phyloP scores from a whole-genome alignment of 768 basidiomycete species.

The Tulasnella sp. region DNA sequence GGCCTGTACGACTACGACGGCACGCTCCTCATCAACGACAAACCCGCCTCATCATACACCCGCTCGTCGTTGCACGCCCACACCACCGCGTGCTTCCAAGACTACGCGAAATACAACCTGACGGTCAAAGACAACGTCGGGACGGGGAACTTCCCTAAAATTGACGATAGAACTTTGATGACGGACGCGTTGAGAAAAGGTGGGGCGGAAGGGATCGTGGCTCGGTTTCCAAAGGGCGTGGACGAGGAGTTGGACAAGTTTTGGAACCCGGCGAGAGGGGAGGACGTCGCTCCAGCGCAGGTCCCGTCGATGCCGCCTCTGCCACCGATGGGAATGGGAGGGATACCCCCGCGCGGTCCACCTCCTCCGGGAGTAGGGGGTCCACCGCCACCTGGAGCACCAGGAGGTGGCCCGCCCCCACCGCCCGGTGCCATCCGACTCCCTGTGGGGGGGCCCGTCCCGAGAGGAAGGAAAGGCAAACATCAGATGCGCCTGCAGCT shows the following conservation, averaged over 20 bases:
- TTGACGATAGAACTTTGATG: constrained; percentile 45
- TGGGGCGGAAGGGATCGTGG: constrained; percentile 54
- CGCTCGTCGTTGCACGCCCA: constrained; percentile 67
- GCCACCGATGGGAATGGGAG: neutral
- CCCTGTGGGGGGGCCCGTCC: neutral
- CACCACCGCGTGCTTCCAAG: constrained; percentile 71
- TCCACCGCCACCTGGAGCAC: neutral
- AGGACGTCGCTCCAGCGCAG: neutral
- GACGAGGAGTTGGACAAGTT: constrained; percentile 50
- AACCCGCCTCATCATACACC: constrained; percentile 51
- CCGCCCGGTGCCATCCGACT: neutral
- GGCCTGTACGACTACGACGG: constrained; percentile 75
- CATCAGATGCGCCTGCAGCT: neutral
- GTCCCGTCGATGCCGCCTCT: neutral
- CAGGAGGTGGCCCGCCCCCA: neutral
- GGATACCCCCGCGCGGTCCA: neutral
- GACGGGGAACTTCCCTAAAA: constrained; percentile 60
- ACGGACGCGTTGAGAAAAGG: constrained; percentile 57
- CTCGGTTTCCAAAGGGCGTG: constrained; percentile 56
- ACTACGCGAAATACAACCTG: constrained; percentile 62
- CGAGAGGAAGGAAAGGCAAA: neutral
- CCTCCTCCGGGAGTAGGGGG: neutral
- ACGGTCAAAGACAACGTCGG: constrained; percentile 75
- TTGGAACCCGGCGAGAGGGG: neutral
- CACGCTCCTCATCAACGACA: constrained; percentile 53